Percentiles rank a stretch among this genome's conserved stretches.
Conservation (phyloP, 2,329 filamentous ascomycete genomes). For the Neurospora sp. region DNA sequence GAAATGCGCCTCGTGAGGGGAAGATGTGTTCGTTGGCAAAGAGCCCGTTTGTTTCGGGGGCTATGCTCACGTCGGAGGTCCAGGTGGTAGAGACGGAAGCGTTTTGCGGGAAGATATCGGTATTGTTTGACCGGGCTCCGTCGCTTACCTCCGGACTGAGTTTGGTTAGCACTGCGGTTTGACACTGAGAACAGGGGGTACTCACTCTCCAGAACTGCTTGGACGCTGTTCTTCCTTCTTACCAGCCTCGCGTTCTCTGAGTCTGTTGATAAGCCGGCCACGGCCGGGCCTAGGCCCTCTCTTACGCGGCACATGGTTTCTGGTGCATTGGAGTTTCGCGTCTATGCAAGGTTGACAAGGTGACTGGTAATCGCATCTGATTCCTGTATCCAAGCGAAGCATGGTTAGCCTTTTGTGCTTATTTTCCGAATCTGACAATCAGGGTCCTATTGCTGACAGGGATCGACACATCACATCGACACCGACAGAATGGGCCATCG, state of each 20-base stretch:
- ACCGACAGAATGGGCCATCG: conserved; percentile 2
- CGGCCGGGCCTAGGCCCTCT: conserved; percentile 53
- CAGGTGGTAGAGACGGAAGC: conserved; percentile 13
- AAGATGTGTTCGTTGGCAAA: conserved; percentile 33
- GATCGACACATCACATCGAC: neutral
- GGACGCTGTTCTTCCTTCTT: conserved; percentile 27
- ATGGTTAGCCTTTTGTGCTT: conserved; percentile 8
- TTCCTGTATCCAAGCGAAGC: conserved; percentile 22
- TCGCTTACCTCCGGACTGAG: neutral
- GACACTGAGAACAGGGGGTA: conserved; percentile 6
- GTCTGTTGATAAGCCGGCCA: conserved; percentile 52
- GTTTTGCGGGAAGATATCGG: neutral
- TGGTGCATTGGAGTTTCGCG: conserved; percentile 50
- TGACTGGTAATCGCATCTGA: conserved; percentile 33
- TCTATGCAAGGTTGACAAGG: conserved; percentile 52
- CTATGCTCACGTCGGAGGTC: conserved; percentile 20
- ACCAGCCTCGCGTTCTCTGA: conserved; percentile 40
- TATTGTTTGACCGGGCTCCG: neutral
- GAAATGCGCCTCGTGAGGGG: conserved; percentile 31
- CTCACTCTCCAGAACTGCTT: conserved; percentile 27
- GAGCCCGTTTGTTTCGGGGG: conserved; percentile 27
- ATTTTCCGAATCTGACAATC: conserved; percentile 6
- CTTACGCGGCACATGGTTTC: conserved; percentile 54
- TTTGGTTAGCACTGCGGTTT: neutral
- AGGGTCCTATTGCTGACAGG: neutral